Base-by-base conservation (phyloP, 2,329 filamentous ascomycete species). In the Exophiala spinifera region DNA sequence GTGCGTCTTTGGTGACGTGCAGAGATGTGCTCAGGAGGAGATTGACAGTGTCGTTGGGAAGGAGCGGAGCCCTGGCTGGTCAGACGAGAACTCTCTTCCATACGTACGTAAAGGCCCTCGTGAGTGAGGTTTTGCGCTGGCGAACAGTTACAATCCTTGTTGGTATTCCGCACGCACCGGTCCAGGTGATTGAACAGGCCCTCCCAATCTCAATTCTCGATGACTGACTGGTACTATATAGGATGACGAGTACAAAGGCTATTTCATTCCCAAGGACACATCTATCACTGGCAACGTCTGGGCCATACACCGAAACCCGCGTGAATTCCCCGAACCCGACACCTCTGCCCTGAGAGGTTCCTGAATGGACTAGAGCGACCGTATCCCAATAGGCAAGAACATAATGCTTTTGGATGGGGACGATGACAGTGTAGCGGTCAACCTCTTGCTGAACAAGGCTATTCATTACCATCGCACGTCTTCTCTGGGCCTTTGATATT, bases 401-500 rank as follows among this genome's bases (percentile, higher is more conserved):
- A 80, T 61, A 80, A 80, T 75, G 78, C 78, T 1, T 81, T 82
- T 61, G 79, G 79, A 20, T 82, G 78, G 76, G 80, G 80, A 4
- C 72, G 79, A 2, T 66, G 79, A 5, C 76, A 80, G 2, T 83
- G 79, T 65, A 75, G 74, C 42, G 79, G 80, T 0, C 73, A 80
- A 62, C 77, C 73, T 1, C 68, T 85, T 14, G 81, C 81, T 1
- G 81, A 85, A 66, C 79, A 83, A 62, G 79, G 81, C 79, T 79
- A 0, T 84, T 79, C 74, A 76, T 84, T 61, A 81, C 77, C 0
- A 72, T 84, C 42, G 78, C 79, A 5, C 69, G 81, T 13, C 62
- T 84, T 23, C 69, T 85, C 4, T 84, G 82, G 79, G 80, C 73
- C 0, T 85, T 83, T 61, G 71, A 73, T 51, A 77, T 83, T 53